Conservation (phyloP, 2,329 filamentous ascomycete species). For the Graphilbum ipis-grandicollis region DNA sequence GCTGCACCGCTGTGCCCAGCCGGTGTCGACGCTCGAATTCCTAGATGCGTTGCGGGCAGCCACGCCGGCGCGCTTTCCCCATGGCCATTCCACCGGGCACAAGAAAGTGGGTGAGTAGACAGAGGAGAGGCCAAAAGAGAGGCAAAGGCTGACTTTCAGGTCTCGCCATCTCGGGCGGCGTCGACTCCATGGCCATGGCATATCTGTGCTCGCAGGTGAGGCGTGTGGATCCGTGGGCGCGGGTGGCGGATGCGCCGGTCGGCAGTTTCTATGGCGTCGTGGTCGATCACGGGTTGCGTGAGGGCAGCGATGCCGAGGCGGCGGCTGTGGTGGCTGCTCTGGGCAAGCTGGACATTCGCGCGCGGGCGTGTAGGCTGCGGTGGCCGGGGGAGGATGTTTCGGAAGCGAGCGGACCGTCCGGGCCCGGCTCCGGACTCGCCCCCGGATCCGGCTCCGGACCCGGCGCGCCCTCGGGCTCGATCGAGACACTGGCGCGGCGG, state of each 20-base stretch:
- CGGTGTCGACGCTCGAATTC: slow-evolving; percentile 17
- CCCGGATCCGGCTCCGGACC: too few species aligned
- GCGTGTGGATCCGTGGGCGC: slow-evolving; percentile 15
- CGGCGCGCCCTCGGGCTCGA: neutral
- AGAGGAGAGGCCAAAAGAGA: too few species aligned
- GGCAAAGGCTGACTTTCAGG: slow-evolving; percentile 29
- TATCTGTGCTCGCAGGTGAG: slow-evolving; percentile 43
- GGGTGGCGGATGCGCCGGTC: slow-evolving; percentile 27
- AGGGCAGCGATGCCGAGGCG: slow-evolving; percentile 34
- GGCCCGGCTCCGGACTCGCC: slow-evolving; percentile 10
- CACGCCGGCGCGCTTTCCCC: slow-evolving; percentile 29
- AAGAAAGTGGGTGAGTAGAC: slow-evolving; percentile 12
- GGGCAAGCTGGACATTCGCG: slow-evolving; percentile 16
- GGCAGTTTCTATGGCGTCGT: slow-evolving; percentile 26
- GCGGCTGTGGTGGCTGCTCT: slow-evolving; percentile 22
- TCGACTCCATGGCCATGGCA: slow-evolving; percentile 95
- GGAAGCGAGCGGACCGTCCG: neutral
- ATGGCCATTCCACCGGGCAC: slow-evolving; percentile 15
- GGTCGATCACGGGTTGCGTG: slow-evolving; percentile 40
- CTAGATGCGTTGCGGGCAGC: slow-evolving; percentile 29
- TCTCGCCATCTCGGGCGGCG: slow-evolving; percentile 77
- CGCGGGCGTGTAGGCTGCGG: slow-evolving; percentile 17
- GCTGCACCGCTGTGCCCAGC: neutral
- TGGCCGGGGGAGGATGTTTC: slow-evolving; percentile 26
- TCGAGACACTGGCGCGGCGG: slow-evolving; percentile 62